Percentiles rank a stretch among this genome's conserved stretches.
Evolutionary conservation across 2,329 filamentous ascomycete genomes (phyloP).

Genomic region (Penicillium sp.): DNA sequence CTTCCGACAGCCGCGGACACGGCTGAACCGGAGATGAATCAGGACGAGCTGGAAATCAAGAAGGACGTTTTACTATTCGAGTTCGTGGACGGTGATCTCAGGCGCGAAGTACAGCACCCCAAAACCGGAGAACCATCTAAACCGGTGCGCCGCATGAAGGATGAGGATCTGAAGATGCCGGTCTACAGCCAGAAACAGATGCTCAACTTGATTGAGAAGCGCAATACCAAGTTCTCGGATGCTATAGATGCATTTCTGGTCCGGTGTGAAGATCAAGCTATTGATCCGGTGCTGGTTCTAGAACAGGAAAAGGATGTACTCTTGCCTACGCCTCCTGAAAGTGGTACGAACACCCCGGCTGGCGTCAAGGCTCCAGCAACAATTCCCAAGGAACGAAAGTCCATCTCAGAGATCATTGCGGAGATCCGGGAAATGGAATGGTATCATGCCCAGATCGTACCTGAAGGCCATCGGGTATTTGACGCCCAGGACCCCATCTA

Average conservation of each 20-base stretch:
- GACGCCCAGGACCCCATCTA: constrained; percentile 79
- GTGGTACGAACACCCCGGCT: constrained; percentile 39
- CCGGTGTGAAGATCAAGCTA: constrained; percentile 59
- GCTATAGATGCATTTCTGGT: constrained; percentile 77
- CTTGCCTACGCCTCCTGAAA: constrained; percentile 60
- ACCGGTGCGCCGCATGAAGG: constrained; percentile 64
- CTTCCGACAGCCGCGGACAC: constrained; percentile 16
- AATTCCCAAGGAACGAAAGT: constrained; percentile 77
- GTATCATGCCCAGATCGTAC: constrained; percentile 91
- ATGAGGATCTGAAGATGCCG: constrained; percentile 85
- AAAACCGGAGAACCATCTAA: constrained; percentile 72
- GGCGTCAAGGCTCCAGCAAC: constrained; percentile 58
- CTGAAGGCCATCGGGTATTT: constrained; percentile 87
- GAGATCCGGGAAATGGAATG: constrained; percentile 80
- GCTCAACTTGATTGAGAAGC: constrained; percentile 81
- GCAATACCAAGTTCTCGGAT: constrained; percentile 77
- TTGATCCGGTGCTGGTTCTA: constrained; percentile 68
- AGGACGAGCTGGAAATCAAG: constrained; percentile 37
- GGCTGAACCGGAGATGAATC: constrained; percentile 28
- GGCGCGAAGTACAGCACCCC: constrained; percentile 69
- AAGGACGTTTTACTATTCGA: constrained; percentile 84
- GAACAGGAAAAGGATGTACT: constrained; percentile 58
- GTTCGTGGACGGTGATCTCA: constrained; percentile 87
- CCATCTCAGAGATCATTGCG: constrained; percentile 77
- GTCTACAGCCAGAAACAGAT: constrained; percentile 92